Conservation (phyloP, 306 rosid species). For the Lotus japonicus region DNA sequence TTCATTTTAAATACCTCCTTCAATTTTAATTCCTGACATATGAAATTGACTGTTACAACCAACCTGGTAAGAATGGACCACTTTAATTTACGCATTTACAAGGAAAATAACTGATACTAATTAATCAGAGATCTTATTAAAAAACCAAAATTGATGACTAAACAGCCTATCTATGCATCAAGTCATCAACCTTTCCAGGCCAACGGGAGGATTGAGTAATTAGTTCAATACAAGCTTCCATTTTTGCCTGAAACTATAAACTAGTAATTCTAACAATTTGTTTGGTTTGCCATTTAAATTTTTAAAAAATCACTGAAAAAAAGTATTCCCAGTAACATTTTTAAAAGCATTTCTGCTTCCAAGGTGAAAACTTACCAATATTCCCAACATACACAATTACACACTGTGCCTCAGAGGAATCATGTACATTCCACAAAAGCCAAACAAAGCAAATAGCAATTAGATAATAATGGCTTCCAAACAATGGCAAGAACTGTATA, state of each 20-base stretch:
- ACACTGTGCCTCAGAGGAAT: too few relatives aligned
- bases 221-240: constrained; percentile 1
- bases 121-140: neutral
- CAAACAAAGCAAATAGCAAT: too few relatives aligned
- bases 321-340: too few relatives aligned
- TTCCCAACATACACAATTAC: too few relatives aligned
- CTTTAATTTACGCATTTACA: constrained; percentile 9
- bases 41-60: constrained; percentile 11
- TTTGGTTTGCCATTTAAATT: too few relatives aligned
- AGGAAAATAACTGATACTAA: neutral
- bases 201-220: constrained; percentile 1
- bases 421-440: too few relatives aligned
- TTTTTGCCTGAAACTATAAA: neutral
- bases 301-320: too few relatives aligned
- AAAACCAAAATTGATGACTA: neutral
- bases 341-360: too few relatives aligned
- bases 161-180: neutral
- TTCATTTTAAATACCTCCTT: too few relatives aligned
- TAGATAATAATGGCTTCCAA: too few relatives aligned
- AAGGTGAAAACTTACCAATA: too few relatives aligned
- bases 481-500: neutral
- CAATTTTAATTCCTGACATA: neutral
- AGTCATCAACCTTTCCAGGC: constrained; percentile 7
- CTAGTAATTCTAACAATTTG: neutral
- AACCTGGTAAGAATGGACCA: constrained; percentile 28